Conservation (phyloP, 2,329 filamentous ascomycete species). For the Fusarium caatingaense region DNA sequence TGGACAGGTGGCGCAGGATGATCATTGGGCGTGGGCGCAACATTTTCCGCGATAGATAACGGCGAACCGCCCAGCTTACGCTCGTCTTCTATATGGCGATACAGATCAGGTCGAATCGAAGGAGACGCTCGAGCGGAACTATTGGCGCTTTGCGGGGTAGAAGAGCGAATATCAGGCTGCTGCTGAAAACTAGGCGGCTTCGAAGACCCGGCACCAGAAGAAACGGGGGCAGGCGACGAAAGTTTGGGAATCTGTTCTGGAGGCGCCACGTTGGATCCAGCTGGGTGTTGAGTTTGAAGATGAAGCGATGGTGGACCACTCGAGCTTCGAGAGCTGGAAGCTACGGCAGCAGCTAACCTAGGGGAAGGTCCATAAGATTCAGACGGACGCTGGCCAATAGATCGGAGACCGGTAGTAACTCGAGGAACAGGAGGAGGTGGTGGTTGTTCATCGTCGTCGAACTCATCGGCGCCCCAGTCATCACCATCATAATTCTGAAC, state of each 20-base stretch:
- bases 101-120: slow-evolving; percentile 82
- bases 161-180: slow-evolving; percentile 40
- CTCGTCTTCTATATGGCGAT: slow-evolving; percentile 75
- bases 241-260: slow-evolving; percentile 28
- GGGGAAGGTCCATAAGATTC: slow-evolving; percentile 44
- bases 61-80: slow-evolving; percentile 67
- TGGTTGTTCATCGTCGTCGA: slow-evolving; percentile 66
- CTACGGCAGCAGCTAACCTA: slow-evolving; percentile 41
- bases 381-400: slow-evolving; percentile 48
- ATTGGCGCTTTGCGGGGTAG: slow-evolving; percentile 40
- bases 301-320: slow-evolving; percentile 45
- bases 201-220: slow-evolving; percentile 30
- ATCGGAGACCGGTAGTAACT: slow-evolving; percentile 46
- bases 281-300: slow-evolving; percentile 40
- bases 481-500: slow-evolving; percentile 89
- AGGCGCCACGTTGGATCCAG: not conserved
- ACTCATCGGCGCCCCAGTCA: slow-evolving; percentile 85
- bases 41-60: slow-evolving; percentile 67
- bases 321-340: slow-evolving; percentile 42
- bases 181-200: slow-evolving; percentile 33
- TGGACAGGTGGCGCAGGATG: slow-evolving; percentile 44
- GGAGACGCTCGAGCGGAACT: slow-evolving; percentile 62
- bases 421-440: slow-evolving; percentile 49
- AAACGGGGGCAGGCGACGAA: slow-evolving; percentile 32
- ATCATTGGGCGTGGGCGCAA: slow-evolving; percentile 51